These are phyloP conservation scores for Panaeolus cyanescens DNA, from an alignment of 768 basidiomycete species.

Conservation along the genomic window DNA sequence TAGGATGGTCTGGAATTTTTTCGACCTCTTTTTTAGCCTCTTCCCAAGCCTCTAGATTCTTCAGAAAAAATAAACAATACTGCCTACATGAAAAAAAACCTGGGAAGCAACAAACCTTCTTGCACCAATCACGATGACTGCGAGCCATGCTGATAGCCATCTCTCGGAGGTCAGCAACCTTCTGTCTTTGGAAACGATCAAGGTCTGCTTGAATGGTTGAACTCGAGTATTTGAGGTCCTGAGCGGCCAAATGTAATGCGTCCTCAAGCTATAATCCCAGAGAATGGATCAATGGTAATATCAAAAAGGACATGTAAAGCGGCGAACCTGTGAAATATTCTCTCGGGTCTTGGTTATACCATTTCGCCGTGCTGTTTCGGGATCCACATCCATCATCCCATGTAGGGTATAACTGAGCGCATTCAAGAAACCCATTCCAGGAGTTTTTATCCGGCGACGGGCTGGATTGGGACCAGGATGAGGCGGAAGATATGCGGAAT, in stretches of 20 bases:
- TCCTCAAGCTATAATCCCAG: slow-evolving; percentile 76
- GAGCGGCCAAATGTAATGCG: slow-evolving; percentile 87
- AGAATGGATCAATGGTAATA: neutral
- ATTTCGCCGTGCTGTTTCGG: slow-evolving; percentile 91
- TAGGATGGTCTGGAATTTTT: slow-evolving; percentile 90
- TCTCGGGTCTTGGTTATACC: slow-evolving; percentile 94
- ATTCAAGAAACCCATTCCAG: slow-evolving; percentile 85
- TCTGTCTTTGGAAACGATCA: slow-evolving; percentile 98
- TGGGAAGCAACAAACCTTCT: slow-evolving; percentile 62
- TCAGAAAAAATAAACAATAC: slow-evolving; percentile 3
- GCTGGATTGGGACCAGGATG: slow-evolving; percentile 80
- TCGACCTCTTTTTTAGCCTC: slow-evolving; percentile 91
- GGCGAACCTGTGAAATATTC: slow-evolving; percentile 85
- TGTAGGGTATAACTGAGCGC: slow-evolving; percentile 94
- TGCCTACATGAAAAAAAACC: slow-evolving; percentile 12
- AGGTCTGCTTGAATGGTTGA: slow-evolving; percentile 97
- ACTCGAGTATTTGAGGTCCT: slow-evolving; percentile 95
- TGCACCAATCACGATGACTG: slow-evolving; percentile 95
- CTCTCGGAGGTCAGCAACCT: slow-evolving; percentile 93
- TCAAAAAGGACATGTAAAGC: slow-evolving; percentile 14
- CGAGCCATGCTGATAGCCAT: slow-evolving; percentile 91
- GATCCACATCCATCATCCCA: slow-evolving; percentile 99
- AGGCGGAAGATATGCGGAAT: slow-evolving; percentile 62
- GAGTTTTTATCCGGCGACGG: slow-evolving; percentile 54
- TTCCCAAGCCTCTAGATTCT: slow-evolving; percentile 98